These are phyloP conservation scores for Psilocybe sp. DNA, from an alignment of 768 basidiomycete genomes.

Conservation along the genomic window DNA sequence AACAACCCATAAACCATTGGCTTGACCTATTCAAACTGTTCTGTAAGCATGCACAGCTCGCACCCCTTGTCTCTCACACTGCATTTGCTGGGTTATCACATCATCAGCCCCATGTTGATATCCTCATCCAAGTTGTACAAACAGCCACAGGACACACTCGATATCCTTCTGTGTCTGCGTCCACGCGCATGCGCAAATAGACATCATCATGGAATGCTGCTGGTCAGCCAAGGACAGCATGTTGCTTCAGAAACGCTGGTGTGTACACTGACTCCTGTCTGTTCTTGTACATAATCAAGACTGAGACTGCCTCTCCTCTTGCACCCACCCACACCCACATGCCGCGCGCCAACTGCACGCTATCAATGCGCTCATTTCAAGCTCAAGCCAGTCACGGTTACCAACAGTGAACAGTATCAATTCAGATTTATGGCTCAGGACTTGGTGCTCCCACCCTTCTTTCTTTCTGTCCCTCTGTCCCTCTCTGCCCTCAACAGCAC, in stretches of 20 bases:
- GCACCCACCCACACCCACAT: conserved; percentile 40
- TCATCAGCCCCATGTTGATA: conserved; percentile 43
- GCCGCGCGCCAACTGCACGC: conserved; percentile 39
- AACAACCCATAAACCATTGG: conserved; percentile 86
- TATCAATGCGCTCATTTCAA: conserved; percentile 25
- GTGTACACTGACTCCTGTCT: conserved; percentile 59
- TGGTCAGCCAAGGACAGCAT: conserved; percentile 36
- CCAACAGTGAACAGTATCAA: too few species aligned
- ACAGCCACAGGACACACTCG: conserved; percentile 38
- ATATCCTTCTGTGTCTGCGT: conserved; percentile 37
- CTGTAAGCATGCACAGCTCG: conserved; percentile 64
- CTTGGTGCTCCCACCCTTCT: too few species aligned
- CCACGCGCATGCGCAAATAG: conserved; percentile 45
- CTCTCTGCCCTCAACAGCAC: too few species aligned
- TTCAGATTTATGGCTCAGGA: too few species aligned
- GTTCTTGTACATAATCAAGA: conserved; percentile 55
- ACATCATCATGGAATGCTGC: conserved; percentile 38
- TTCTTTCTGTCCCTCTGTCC: too few species aligned
- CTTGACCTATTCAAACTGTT: conserved; percentile 71
- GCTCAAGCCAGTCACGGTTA: too few species aligned
- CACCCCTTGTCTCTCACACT: conserved; percentile 62
- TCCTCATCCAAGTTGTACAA: conserved; percentile 51
- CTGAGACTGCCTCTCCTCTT: too few species aligned
- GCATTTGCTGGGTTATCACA: conserved; percentile 68
- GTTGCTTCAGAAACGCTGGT: conserved; percentile 43